Evolutionary conservation across 805 yeast genomes (phyloP), one percentile per base, ranked within the genome.

Genomic region (Lachancea dasiensis): DNA sequence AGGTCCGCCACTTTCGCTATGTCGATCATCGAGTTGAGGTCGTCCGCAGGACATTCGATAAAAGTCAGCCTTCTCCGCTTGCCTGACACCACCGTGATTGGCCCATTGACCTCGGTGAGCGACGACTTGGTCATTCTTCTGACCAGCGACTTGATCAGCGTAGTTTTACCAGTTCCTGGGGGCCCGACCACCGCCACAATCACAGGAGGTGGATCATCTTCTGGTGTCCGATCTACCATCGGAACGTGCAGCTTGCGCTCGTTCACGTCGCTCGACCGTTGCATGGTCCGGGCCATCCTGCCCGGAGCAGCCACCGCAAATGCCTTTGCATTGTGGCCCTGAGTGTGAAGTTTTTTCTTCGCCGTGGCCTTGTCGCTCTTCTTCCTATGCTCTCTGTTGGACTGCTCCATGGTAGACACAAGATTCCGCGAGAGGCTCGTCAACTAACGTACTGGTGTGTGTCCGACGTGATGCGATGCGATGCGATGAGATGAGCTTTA

Each of bases 161-260:
- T 90, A 11, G 97, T 78, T 58, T 92, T 92, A 47, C 99, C 99
- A 0, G 97, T 92, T 11, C 99, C 99, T 7, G 95, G 95, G 9
- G 99, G 99, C 0, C 99, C 99, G 9, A 92, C 96, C 6, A 92
- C 95, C 0, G 96, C 96, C 17, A 92, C 86, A 40, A 92, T 79
- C 16, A 92, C 81, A 28, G 99, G 99, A 15, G 97, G 97, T 3
- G 97, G 96, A 50, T 86, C 94, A 54, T 90, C 96, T 40, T 90
- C 97, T 0, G 97, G 97, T 0, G 97, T 87, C 50, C 97, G 72
- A 59, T 92, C 95, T 35, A 92, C 82, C 97, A 92, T 89, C 11
- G 98, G 97, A 15, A 89, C 97, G 68, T 92, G 97, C 56, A 83
- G 73, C 55, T 80, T 83, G 55, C 74, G 80, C 60, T 92, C 97